Evolutionary conservation across 2,329 filamentous ascomycete genomes (phyloP).

Genomic region (Diatrype stigma): DNA sequence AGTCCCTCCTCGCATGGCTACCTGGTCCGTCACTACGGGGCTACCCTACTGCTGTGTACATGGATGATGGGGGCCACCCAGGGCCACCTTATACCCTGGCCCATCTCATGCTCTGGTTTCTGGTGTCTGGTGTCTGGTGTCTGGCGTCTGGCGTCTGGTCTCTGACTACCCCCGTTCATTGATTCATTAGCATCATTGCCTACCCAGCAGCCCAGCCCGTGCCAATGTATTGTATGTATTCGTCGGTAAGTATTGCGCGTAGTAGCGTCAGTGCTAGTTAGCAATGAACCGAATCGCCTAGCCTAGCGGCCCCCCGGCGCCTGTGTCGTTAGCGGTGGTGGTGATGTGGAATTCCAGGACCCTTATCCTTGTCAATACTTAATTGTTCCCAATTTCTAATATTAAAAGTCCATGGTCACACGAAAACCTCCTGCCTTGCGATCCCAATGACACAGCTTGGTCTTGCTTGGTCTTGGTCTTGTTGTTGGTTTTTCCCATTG

Average conservation of each 20-base stretch:
- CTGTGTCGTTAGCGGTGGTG: conserved; percentile 21
- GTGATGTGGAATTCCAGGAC: conserved; percentile 3
- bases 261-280: conserved; percentile 25
- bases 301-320: conserved; percentile 26
- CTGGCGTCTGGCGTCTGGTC: too few relatives aligned
- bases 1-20: conserved; percentile 1
- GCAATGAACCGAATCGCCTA: conserved; percentile 19
- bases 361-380: conserved; percentile 26
- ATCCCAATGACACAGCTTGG: conserved; percentile 26
- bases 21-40: neutral
- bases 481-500: conserved; percentile 25
- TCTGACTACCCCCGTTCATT: conserved; percentile 15
- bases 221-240: too few relatives aligned
- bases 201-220: conserved; percentile 21
- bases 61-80: too few relatives aligned
- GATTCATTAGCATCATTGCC: too few relatives aligned
- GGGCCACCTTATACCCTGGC: neutral
- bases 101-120: conserved; percentile 3
- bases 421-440: conserved; percentile 30
- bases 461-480: neutral
- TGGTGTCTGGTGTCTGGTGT: too few relatives aligned
- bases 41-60: neutral
- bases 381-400: conserved; percentile 31
- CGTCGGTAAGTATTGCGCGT: too few relatives aligned
- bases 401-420: conserved; percentile 28